These are phyloP conservation scores for Chlorella sp. DNA, from an alignment of 139 green algal genomes.

Conservation along the genomic window DNA sequence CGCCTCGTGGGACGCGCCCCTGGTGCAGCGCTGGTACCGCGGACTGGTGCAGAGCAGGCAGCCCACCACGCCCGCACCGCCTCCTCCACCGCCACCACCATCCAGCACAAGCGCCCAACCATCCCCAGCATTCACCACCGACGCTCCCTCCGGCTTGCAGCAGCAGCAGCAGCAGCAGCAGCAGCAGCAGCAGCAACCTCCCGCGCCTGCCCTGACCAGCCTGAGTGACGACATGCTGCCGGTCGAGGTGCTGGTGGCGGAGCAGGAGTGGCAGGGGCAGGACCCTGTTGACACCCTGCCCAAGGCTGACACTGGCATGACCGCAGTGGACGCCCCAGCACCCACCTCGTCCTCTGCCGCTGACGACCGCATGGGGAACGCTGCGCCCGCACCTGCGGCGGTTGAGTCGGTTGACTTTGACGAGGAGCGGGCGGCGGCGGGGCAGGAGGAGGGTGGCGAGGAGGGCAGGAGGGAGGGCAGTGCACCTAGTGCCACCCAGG, in stretches of 20 bases:
- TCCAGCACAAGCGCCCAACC: too few relatives aligned
- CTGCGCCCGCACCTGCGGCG: not conserved
- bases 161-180: too few relatives aligned
- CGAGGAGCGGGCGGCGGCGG: too few relatives aligned
- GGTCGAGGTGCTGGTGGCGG: not conserved
- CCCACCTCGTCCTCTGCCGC: not conserved
- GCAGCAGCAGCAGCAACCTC: too few relatives aligned
- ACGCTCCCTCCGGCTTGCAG: too few relatives aligned
- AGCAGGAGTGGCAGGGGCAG: not conserved
- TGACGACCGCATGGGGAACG: not conserved
- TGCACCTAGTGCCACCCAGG: too few relatives aligned
- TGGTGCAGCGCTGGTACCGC: not conserved
- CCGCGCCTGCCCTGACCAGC: not conserved
- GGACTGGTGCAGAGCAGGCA: not conserved
- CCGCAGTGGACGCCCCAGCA: not conserved
- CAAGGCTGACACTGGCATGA: too few relatives aligned
- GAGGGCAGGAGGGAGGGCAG: too few relatives aligned
- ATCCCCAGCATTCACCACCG: too few relatives aligned
- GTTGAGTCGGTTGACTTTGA: not conserved
- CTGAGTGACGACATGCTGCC: not conserved
- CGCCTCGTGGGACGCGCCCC: not conserved
- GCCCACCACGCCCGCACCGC: not conserved
- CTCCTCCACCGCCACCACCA: not conserved
- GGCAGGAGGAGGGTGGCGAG: too few relatives aligned
- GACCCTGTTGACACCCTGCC: too few relatives aligned